A percentile compares a stretch with the other conserved stretches of the same genome.
phyloP scores from a whole-genome alignment of 768 basidiomycete genomes.

The Pisolithus albus region DNA sequence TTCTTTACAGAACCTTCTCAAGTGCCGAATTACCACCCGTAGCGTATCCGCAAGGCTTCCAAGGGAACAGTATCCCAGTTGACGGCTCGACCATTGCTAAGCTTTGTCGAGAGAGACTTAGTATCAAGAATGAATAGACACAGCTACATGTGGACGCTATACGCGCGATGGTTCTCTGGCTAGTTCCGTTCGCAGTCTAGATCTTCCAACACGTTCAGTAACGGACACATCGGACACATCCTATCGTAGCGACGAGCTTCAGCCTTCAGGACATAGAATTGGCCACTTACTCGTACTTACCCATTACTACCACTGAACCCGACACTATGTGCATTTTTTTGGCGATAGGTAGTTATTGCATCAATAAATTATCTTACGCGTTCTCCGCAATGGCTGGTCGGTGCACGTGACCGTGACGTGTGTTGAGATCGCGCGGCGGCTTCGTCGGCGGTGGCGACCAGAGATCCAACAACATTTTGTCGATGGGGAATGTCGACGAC shows the following conservation, averaged over 20 bases:
- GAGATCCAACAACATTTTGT: background rate
- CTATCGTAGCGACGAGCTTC: too few species aligned
- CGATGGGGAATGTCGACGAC: background rate
- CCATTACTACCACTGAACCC: too few species aligned
- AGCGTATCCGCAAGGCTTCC: constrained; percentile 83
- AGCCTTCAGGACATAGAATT: too few species aligned
- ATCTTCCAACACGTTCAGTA: too few species aligned
- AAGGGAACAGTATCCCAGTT: constrained; percentile 79
- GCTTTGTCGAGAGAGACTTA: constrained; percentile 49
- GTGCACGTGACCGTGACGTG: background rate
- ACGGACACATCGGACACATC: too few species aligned
- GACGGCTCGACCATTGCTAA: constrained; percentile 63
- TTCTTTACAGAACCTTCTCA: constrained; percentile 55
- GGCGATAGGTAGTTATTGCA: too few species aligned
- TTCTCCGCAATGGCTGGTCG: background rate
- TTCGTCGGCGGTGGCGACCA: background rate
- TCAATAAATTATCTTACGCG: too few species aligned
- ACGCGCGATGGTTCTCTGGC: too few species aligned
- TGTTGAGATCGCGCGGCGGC: background rate
- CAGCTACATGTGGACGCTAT: background rate
- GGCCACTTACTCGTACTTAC: too few species aligned
- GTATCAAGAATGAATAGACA: background rate
- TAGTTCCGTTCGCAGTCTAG: too few species aligned
- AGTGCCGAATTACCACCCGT: constrained; percentile 62
- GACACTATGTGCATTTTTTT: too few species aligned